Evolutionary conservation across 352 stramenopile species (phyloP).

Genomic region (Aphanomyces cochlioides): DNA sequence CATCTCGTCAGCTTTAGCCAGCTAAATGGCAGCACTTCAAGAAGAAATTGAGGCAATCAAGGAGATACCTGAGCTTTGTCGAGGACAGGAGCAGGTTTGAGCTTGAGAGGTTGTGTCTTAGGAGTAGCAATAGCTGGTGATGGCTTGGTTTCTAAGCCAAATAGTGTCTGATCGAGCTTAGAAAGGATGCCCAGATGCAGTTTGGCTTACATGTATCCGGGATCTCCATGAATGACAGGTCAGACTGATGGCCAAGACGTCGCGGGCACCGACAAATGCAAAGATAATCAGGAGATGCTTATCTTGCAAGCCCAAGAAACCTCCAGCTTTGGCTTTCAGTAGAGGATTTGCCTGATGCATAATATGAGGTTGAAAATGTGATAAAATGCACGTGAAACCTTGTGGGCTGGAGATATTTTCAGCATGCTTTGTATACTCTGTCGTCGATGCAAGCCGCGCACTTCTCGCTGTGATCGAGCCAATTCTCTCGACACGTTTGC

Average conservation of each 20-base stretch:
- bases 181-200: too few relatives aligned
- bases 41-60: background rate
- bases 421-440: conserved; percentile 70
- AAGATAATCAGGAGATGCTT: conserved; percentile 65
- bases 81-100: conserved; percentile 19
- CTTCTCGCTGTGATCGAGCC: conserved; percentile 61
- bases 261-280: conserved; percentile 62
- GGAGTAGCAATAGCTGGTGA: conserved; percentile 13
- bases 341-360: too few relatives aligned
- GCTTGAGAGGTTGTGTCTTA: conserved; percentile 8
- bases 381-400: background rate
- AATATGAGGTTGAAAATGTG: too few relatives aligned
- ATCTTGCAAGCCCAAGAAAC: conserved; percentile 42
- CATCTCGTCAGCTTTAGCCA: conserved; percentile 71
- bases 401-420: conserved; percentile 14
- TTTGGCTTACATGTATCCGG: conserved; percentile 43
- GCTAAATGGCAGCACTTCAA: conserved; percentile 33
- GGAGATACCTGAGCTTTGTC: conserved; percentile 44
- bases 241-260: conserved; percentile 65
- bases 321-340: too few relatives aligned
- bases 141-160: conserved; percentile 21
- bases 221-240: conserved; percentile 49
- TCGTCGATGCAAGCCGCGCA: conserved; percentile 61
- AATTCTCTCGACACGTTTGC: conserved; percentile 63
- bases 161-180: background rate